Base-by-base conservation (phyloP, 106 monocot species). In the Narthecium ossifragum region DNA sequence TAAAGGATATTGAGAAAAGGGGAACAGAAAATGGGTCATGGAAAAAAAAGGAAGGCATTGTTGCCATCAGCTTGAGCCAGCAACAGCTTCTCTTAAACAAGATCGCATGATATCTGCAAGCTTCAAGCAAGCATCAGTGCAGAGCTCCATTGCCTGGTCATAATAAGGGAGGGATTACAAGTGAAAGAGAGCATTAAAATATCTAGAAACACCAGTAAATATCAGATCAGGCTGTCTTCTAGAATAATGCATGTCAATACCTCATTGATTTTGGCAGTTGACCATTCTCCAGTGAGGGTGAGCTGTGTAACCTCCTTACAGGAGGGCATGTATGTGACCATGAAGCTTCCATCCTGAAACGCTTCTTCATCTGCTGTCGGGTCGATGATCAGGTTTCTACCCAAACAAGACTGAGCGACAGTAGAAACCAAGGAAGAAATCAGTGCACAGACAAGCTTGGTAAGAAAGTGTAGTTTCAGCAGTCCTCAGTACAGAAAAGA, bases 251-350 rank as follows among this genome's bases (percentile, higher is more conserved):
- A 40, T 24, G 8, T 5, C 21, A n/a, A 9, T 59, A 96, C 94
- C 78, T 96, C 86, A 41, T 81, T 72, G 26, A 84, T 91, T 71
- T 79, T 86, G 39, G 78, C 73, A 0, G 70, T 72, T 37, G 90
- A 76, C 96, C 96, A 98, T 47, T 98, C 86, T 27, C 96, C 96
- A n/a, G 90, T 90, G 9, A 98, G 69, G 11, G 71, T 81, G 21
- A 90, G 72, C 39, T 98, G 90, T 17, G 90, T 98, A 66, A 98
- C 63, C 76, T 90, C 86, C 17, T 79, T 75, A 33, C 78, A 76
- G 29, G 74, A 76, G 29, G 96, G 90, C 96, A 90, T 96, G 75
- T 54, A 83, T 13, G 86, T 31, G 36, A 96, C 55, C 86, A 81
- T 66, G 57, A 96, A 60, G 59, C 84, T 77, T 45, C 90, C 96